Percentiles rank a stretch among this genome's conserved stretches.
Conservation (phyloP, 1,284 basidiomycete species). For the Rhodotorula sp. region DNA sequence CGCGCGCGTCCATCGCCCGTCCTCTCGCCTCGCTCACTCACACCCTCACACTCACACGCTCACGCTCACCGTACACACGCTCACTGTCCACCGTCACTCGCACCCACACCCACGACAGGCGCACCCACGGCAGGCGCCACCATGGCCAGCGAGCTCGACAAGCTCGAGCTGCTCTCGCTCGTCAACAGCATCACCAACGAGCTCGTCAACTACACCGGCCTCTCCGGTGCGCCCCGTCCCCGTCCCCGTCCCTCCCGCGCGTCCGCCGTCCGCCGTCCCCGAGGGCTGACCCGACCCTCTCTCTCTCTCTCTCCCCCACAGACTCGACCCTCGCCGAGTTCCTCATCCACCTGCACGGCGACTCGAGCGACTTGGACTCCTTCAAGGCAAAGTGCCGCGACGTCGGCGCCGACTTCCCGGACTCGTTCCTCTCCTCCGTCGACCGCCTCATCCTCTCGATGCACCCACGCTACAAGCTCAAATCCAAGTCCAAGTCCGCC, state of each 20-base stretch:
- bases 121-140: too few species aligned
- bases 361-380: constrained; percentile 67
- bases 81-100: background rate
- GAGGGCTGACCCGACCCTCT: too few species aligned
- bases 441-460: constrained; percentile 90
- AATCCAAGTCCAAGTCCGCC: constrained; percentile 47
- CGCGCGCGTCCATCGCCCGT: too few species aligned
- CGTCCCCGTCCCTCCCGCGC: fast-evolving
- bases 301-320: too few species aligned
- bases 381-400: constrained; percentile 82
- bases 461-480: constrained; percentile 95
- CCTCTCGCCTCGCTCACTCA: too few species aligned
- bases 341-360: constrained; percentile 84
- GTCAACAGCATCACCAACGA: constrained; percentile 86
- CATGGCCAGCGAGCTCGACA: constrained; percentile 35
- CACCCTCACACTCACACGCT: too few species aligned
- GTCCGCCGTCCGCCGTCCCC: too few species aligned
- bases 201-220: constrained; percentile 71
- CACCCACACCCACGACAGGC: background rate
- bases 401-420: constrained; percentile 80
- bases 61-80: too few species aligned
- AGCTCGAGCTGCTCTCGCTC: constrained; percentile 84
- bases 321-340: constrained; percentile 54
- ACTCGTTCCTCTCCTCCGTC: constrained; percentile 84
- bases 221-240: constrained; percentile 13